Evolutionary conservation across 1,139 yeast species (phyloP), one percentile per base, ranked within the genome.

Genomic region (Zygosaccharomyces sapae): DNA sequence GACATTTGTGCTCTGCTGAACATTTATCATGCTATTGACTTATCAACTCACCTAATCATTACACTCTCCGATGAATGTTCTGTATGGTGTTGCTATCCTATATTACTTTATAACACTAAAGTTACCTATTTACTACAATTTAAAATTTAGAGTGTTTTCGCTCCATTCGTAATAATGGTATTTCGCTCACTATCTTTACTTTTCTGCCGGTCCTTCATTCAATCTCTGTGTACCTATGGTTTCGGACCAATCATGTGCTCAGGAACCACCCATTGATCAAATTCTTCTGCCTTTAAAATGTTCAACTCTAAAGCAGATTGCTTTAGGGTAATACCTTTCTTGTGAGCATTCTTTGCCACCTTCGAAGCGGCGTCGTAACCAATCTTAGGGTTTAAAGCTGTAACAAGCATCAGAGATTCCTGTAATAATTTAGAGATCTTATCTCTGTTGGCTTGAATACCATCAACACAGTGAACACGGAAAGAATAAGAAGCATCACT

Each of bases 301-400:
- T 87, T 87, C 66, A 94, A 81, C 71, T 92, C 96, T 63, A 92
- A 76, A 53, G 97, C 96, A 52, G 95, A 83, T 71, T 88, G 86
- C 75, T 92, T 92, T 73, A 92, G 81, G 40, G 98, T 92, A 64
- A 90, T 78, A 29, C 97, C 97, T 77, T 92, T 89, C 77, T 90
- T 86, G 80, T 92, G 97, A 45, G 98, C 98, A 66, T 92, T 88
- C 79, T 92, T 92, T 59, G 98, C 98, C 47, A 89, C 92, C 80
- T 90, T 89, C 52, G 97, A 88, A 49, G 98, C 97, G 60, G 83
- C 79, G 69, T 92, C 98, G 73, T 92, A 92, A 63, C 98, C 98
- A 63, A 92, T 92, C 81, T 90, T 89, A 61, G 98, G 97, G 80
- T 92, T 94, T 68, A 92, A 81, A 29, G 98, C 97, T 50, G 98